Evolutionary conservation across 2,329 filamentous ascomycete genomes (phyloP).

Genomic region (Pseudopyrenochaeta lycopersici): DNA sequence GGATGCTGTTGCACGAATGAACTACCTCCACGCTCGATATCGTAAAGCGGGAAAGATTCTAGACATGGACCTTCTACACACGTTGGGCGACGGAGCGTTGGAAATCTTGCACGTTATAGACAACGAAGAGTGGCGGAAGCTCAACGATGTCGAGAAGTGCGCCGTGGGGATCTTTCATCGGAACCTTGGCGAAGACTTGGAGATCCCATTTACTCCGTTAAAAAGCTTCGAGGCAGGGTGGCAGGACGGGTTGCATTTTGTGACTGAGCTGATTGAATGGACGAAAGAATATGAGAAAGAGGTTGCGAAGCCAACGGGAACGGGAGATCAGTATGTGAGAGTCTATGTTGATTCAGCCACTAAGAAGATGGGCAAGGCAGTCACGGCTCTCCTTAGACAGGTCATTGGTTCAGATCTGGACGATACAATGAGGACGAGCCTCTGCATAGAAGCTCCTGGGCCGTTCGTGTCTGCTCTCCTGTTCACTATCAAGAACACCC

Average conservation of each 20-base stretch:
- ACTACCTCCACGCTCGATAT: conserved; percentile 27
- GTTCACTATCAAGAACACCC: conserved; percentile 4
- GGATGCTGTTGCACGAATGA: conserved; percentile 27
- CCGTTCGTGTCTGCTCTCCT: conserved; percentile 5
- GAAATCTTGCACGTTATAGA: conserved; percentile 29
- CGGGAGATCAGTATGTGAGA: conserved; percentile 40
- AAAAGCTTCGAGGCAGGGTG: conserved; percentile 29
- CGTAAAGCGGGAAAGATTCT: conserved; percentile 30
- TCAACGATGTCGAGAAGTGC: conserved; percentile 35
- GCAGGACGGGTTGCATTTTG: conserved; percentile 38
- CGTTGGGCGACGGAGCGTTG: conserved; percentile 18
- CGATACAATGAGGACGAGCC: conserved; percentile 14
- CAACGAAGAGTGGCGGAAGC: conserved; percentile 30
- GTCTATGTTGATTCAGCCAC: conserved; percentile 15
- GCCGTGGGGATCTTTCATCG: conserved; percentile 35
- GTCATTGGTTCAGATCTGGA: conserved; percentile 11
- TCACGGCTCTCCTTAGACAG: conserved; percentile 6
- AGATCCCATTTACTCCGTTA: conserved; percentile 35
- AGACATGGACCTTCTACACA: conserved; percentile 26
- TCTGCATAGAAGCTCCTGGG: conserved; percentile 12
- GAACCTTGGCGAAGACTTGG: conserved; percentile 38
- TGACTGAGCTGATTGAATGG: conserved; percentile 33
- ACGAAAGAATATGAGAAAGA: conserved; percentile 26
- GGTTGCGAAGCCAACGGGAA: conserved; percentile 25
- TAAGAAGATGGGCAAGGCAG: conserved; percentile 1